phyloP scores from a whole-genome alignment of 352 stramenopile genomes.

The Pythium brachiatum region DNA sequence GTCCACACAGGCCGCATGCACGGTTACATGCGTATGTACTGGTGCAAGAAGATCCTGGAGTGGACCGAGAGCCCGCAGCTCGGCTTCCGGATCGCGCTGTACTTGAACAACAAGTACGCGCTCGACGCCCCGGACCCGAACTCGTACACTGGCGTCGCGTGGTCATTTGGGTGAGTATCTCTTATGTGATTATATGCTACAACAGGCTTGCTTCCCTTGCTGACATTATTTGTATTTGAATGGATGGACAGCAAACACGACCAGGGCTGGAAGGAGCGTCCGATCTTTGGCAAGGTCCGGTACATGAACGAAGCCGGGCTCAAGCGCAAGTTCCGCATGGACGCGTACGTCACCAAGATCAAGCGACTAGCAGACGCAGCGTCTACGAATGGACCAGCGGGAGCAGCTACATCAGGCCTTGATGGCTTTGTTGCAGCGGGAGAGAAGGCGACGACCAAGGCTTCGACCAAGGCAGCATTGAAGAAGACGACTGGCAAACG shows the following conservation, averaged over 20 bases:
- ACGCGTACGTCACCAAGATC: conserved; percentile 70
- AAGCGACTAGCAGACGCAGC: conserved; percentile 15
- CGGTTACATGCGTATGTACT: conserved; percentile 98
- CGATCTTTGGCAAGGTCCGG: conserved; percentile 98
- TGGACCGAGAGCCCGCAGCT: conserved; percentile 93
- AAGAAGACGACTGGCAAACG: conserved; percentile 13
- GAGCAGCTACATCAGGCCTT: background rate
- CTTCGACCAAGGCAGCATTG: background rate
- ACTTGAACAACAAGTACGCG: conserved; percentile 98
- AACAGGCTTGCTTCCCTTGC: too few relatives aligned
- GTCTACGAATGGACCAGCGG: conserved; percentile 20
- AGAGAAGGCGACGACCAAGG: background rate
- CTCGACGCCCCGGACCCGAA: conserved; percentile 97
- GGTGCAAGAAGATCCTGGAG: conserved; percentile 99
- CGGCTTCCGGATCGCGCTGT: conserved; percentile 91
- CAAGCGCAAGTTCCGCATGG: conserved; percentile 98
- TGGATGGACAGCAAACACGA: conserved; percentile 90
- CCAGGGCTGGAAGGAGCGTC: conserved; percentile 94
- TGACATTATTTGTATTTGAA: too few relatives aligned
- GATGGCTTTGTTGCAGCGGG: background rate
- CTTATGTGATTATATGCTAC: background rate
- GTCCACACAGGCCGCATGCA: conserved; percentile 92
- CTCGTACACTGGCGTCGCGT: conserved; percentile 82
- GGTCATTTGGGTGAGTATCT: conserved; percentile 59
- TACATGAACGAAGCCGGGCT: conserved; percentile 99